Conservation (phyloP, 768 basidiomycete genomes). For the Psilocybe azurescens region DNA sequence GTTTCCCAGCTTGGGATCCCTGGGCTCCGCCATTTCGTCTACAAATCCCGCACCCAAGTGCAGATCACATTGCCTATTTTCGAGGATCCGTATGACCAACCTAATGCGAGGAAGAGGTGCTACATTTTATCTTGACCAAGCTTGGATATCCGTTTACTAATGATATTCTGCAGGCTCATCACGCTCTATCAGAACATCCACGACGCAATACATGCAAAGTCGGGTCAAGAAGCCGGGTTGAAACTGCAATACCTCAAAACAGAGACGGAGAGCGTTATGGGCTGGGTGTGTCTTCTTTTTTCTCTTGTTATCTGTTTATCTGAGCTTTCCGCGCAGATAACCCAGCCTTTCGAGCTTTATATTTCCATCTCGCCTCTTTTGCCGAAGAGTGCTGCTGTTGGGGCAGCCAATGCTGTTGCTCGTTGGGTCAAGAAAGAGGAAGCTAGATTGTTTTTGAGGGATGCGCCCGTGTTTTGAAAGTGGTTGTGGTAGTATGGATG, state of each 20-base stretch:
- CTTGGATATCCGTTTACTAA: not conserved
- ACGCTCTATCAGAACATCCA: conserved; percentile 89
- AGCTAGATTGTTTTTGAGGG: conserved; percentile 75
- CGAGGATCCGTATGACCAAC: conserved; percentile 81
- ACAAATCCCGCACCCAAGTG: conserved; percentile 89
- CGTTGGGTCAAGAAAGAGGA: conserved; percentile 95
- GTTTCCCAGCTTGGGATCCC: conserved; percentile 84
- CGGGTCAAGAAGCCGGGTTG: conserved; percentile 78
- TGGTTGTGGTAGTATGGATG: not conserved
- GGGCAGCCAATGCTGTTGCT: conserved; percentile 87
- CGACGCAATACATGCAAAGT: conserved; percentile 90
- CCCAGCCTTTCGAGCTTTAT: conserved; percentile 93
- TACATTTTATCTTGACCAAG: not conserved
- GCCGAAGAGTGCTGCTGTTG: conserved; percentile 87
- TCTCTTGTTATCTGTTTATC: conserved; percentile 1
- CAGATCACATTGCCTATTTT: conserved; percentile 88
- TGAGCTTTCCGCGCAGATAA: conserved; percentile 62
- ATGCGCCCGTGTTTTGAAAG: conserved; percentile 82
- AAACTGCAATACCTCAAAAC: conserved; percentile 90
- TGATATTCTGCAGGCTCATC: conserved; percentile 56
- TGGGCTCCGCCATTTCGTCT: conserved; percentile 92
- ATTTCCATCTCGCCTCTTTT: conserved; percentile 79
- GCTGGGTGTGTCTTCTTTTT: conserved; percentile 74
- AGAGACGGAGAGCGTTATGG: conserved; percentile 87
- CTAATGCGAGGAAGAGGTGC: conserved; percentile 65